phyloP scores from a whole-genome alignment of 164 flowering plant species.

The Magnolia sinica region DNA sequence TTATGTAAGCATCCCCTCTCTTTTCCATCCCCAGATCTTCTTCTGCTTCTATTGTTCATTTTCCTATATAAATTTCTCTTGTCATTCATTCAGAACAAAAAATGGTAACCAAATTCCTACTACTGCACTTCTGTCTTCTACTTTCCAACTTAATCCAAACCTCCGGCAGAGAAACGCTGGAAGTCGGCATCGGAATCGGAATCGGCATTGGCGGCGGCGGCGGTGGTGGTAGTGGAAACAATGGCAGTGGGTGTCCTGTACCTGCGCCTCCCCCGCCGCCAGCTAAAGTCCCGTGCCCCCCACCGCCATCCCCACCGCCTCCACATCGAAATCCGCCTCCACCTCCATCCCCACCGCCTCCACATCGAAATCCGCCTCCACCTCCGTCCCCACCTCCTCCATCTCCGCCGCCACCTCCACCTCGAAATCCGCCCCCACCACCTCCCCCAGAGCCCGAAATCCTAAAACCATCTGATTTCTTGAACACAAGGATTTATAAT shows the following conservation, averaged over 20 bases:
- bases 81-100: not conserved
- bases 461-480: slow-evolving; percentile 18
- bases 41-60: not conserved
- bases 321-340: not conserved
- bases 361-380: not conserved
- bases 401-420: not conserved
- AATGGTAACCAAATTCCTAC: not conserved
- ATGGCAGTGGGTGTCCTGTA: not conserved
- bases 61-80: not conserved
- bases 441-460: not conserved
- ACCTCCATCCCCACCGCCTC: not conserved
- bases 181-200: slow-evolving; percentile 6
- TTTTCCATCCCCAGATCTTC: not conserved
- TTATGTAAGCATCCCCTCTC: not conserved
- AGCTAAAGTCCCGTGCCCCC: not conserved
- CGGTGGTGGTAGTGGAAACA: not conserved
- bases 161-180: slow-evolving; percentile 11
- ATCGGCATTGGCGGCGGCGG: slow-evolving; percentile 14
- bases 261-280: slow-evolving; percentile 5
- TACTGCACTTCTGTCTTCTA: not conserved
- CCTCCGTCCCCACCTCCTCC: not conserved
- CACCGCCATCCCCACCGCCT: not conserved
- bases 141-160: no score
- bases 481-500: slow-evolving; percentile 3
- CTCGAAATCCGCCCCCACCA: slow-evolving; percentile 15